These are phyloP conservation scores for Arthrobotrys iridis DNA, from an alignment of 2,329 filamentous ascomycete species.

Conservation along the genomic window DNA sequence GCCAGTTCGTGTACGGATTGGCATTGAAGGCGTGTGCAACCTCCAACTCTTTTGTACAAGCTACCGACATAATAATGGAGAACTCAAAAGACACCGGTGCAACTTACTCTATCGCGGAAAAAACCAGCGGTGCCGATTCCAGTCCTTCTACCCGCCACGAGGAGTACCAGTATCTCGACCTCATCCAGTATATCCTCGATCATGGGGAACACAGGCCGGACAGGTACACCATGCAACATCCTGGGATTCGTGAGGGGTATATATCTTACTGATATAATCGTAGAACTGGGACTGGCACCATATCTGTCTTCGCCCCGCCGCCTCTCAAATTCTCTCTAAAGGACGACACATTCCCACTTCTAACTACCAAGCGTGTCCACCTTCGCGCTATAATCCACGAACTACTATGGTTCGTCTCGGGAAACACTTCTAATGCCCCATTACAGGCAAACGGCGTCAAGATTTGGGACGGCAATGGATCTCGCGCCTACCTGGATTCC, in stretches of 20 bases:
- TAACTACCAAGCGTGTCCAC: conserved; percentile 98
- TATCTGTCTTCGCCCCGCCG: conserved; percentile 84
- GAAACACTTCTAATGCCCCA: conserved; percentile 79
- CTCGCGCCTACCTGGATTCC: conserved; percentile 85
- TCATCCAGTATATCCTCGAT: conserved; percentile 84
- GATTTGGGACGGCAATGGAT: conserved; percentile 98
- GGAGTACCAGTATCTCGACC: conserved; percentile 91
- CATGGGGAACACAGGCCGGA: conserved; percentile 89
- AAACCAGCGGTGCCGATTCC: conserved; percentile 30
- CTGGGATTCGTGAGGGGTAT: background rate
- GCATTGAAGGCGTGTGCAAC: too few species aligned
- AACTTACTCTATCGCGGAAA: conserved; percentile 32
- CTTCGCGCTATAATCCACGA: conserved; percentile 88
- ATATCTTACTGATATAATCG: background rate
- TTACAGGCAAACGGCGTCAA: conserved; percentile 84
- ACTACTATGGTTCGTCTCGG: conserved; percentile 93
- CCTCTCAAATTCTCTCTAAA: conserved; percentile 88
- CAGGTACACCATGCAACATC: conserved; percentile 66
- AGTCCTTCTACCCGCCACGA: conserved; percentile 69
- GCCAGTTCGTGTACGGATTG: too few species aligned
- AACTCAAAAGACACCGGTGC: background rate
- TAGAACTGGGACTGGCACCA: conserved; percentile 92
- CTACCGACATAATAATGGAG: too few species aligned
- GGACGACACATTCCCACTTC: conserved; percentile 81
- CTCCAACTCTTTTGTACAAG: too few species aligned